Evolutionary conservation across 495 filamentous ascomycete genomes (phyloP).

Genomic region (Xylaria flabelliformis): DNA sequence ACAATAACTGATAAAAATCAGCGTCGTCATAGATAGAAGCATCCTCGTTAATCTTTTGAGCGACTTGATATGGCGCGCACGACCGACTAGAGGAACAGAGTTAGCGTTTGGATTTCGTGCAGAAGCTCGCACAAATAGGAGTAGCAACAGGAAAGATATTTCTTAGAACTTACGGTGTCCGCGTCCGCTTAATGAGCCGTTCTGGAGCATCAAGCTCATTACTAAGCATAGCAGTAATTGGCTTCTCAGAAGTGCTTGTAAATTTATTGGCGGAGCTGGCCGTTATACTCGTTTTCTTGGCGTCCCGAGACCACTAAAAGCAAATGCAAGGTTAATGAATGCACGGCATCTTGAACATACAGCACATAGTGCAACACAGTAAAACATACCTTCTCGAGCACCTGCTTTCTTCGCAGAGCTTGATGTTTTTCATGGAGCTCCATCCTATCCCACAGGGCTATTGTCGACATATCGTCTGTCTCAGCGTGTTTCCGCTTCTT

Average conservation of each 20-base stretch:
- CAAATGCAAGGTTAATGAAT: neutral
- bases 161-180: slow-evolving; percentile 50
- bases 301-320: slow-evolving; percentile 69
- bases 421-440: slow-evolving; percentile 63
- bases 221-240: slow-evolving; percentile 73
- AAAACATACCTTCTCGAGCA: slow-evolving; percentile 51
- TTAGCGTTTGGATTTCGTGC: slow-evolving; percentile 2
- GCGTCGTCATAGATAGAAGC: slow-evolving; percentile 83
- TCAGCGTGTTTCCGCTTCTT: slow-evolving; percentile 65
- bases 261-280: slow-evolving; percentile 39
- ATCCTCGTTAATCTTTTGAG: slow-evolving; percentile 58
- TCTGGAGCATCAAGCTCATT: slow-evolving; percentile 73
- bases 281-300: slow-evolving; percentile 47
- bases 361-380: neutral
- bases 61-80: slow-evolving; percentile 72
- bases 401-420: slow-evolving; percentile 57
- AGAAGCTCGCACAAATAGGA: neutral
- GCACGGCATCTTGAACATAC: neutral
- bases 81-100: slow-evolving; percentile 50
- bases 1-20: slow-evolving; percentile 78
- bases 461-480: slow-evolving; percentile 57
- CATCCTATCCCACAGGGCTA: slow-evolving; percentile 78
- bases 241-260: slow-evolving; percentile 49
- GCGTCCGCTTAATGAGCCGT: slow-evolving; percentile 70
- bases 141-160: neutral